Evolutionary conservation across 2,329 filamentous ascomycete species (phyloP).

Genomic region (Akanthomyces lecanii): DNA sequence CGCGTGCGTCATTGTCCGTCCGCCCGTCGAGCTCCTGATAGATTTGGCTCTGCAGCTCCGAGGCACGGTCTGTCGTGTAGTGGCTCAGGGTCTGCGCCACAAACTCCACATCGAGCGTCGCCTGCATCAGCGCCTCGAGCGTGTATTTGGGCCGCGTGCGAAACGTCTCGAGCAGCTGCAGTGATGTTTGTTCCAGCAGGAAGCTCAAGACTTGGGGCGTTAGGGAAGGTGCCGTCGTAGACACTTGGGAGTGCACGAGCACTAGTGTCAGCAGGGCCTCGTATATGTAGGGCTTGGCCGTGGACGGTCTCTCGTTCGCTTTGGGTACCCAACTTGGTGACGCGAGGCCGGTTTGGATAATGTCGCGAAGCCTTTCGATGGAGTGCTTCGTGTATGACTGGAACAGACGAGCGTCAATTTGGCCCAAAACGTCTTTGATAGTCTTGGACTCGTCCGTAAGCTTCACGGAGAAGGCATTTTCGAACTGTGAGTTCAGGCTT

Average conservation of each 20-base stretch:
- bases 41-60: constrained; percentile 79
- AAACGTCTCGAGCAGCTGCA: constrained; percentile 80
- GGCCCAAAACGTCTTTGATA: constrained; percentile 81
- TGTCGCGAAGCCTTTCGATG: constrained; percentile 61
- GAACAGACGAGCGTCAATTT: constrained; percentile 90
- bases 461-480: constrained; percentile 89
- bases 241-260: constrained; percentile 85
- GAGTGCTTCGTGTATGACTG: constrained; percentile 83
- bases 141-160: constrained; percentile 62
- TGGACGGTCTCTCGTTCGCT: constrained; percentile 54
- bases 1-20: constrained; percentile 82
- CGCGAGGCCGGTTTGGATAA: constrained; percentile 69
- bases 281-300: constrained; percentile 87
- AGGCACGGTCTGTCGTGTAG: constrained; percentile 80
- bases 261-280: constrained; percentile 80
- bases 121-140: constrained; percentile 86
- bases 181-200: constrained; percentile 76
- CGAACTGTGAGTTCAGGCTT: constrained; percentile 85
- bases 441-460: constrained; percentile 90
- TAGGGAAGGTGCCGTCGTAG: constrained; percentile 71
- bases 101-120: constrained; percentile 95
- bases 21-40: constrained; percentile 86
- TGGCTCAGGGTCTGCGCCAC: constrained; percentile 87
- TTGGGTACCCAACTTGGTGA: constrained; percentile 67
- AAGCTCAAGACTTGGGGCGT: constrained; percentile 79